phyloP scores from a whole-genome alignment of 805 yeast genomes.

The Lachancea thermotolerans region DNA sequence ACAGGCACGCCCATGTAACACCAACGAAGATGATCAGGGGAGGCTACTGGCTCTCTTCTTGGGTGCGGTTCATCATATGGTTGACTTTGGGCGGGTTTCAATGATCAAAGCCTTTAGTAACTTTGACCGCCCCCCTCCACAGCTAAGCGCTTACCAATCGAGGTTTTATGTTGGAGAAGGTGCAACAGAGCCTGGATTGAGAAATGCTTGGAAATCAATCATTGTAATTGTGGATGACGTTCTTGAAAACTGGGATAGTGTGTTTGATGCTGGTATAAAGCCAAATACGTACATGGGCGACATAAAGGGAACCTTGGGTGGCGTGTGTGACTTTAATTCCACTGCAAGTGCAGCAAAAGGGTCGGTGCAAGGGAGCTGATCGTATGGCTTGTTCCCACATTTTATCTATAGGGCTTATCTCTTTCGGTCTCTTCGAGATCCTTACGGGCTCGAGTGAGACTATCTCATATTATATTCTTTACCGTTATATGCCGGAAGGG shows the following conservation, averaged over 20 bases:
- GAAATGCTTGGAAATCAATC: background rate
- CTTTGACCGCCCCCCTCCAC: constrained; percentile 1
- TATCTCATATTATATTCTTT: background rate
- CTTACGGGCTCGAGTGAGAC: too few relatives aligned
- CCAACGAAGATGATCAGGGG: constrained; percentile 2
- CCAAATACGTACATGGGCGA: constrained; percentile 1
- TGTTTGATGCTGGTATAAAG: background rate
- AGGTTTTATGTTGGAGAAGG: constrained; percentile 1
- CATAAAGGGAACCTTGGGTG: background rate
- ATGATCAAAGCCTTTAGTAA: background rate
- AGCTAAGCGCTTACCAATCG: background rate
- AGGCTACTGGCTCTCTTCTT: background rate
- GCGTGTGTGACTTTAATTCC: background rate
- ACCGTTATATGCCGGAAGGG: background rate
- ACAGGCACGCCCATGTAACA: constrained; percentile 1
- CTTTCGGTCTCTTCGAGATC: background rate
- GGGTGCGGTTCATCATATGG: background rate
- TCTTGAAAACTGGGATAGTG: constrained; percentile 1
- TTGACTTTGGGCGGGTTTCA: constrained; percentile 1
- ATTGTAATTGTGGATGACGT: constrained; percentile 1
- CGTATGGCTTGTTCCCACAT: background rate
- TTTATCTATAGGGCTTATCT: background rate
- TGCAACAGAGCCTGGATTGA: background rate
- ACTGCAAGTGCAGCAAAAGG: constrained; percentile 2
- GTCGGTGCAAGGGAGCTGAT: constrained; percentile 7